Evolutionary conservation across 2,329 filamentous ascomycete species (phyloP), one percentile per base, ranked within the genome.

Genomic region (Aspergillus tubingensis): DNA sequence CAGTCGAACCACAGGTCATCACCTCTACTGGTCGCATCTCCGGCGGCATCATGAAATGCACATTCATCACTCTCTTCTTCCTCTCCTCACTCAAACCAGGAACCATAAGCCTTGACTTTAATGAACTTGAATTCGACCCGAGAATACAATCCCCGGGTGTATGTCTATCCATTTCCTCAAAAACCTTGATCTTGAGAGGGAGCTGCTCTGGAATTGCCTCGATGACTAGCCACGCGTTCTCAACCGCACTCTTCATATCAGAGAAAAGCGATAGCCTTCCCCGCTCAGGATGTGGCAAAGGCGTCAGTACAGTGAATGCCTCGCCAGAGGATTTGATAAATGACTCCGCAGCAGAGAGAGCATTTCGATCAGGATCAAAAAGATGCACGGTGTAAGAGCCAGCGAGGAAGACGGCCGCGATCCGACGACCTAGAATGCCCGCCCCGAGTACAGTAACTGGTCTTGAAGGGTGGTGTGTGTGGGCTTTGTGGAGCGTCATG

Each of bases 161-260:
- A 7, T 72, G 43, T 8, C 62, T 62, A 44, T 82, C 81, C 13
- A 85, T 69, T 3, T 81, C 76, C 3, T 70, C 78, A 58, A 85
- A 81, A 0, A 76, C 79, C 3, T 73, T 70, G 8, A 79, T 78
- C 70, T 86, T 86, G 38, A 83, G 63, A 3, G 76, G 67, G 3
- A 84, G 70, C 44, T 75, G 78, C 65, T 85, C 84, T 0, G 82
- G 83, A 0, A 85, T 77, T 13, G 79, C 81, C 69, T 85, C 83
- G 53, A 85, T 76, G 13, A 84, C 80, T 7, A 85, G 71, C 83
- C 81, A 86, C 2, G 82, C 78, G 50, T 81, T 69, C 0, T 70
- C 59, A 3, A 85, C 78, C 0, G 82, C 79, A 0, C 65, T 44
- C 6, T 70, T 61, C 1, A 84, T 66, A 21, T 79, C 75, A 1